Evolutionary conservation across 2,329 filamentous ascomycete genomes (phyloP).

Genomic region (Botrytis paeoniae): DNA sequence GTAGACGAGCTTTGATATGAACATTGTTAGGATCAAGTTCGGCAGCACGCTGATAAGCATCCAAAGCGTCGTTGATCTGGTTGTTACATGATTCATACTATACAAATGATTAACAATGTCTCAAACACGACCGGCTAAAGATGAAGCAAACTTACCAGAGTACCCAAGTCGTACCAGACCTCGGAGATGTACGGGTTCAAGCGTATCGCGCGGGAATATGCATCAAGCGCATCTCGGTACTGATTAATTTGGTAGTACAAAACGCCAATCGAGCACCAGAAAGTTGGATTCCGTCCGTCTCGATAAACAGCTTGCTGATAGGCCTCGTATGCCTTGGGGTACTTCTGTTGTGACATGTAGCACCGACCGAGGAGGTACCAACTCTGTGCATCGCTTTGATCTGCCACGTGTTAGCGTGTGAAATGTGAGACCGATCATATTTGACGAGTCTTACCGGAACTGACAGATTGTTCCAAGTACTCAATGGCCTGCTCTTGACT

Average conservation of each 20-base stretch:
- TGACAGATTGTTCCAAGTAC: conserved; percentile 94
- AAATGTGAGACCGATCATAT: conserved; percentile 27
- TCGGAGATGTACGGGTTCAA: conserved; percentile 98
- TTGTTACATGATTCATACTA: conserved; percentile 99
- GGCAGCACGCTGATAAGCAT: conserved; percentile 91
- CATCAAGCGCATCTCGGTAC: conserved; percentile 95
- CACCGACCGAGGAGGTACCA: conserved; percentile 97
- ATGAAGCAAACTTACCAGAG: conserved; percentile 64
- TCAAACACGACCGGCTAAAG: conserved; percentile 27
- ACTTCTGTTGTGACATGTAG: conserved; percentile 99
- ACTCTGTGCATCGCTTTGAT: conserved; percentile 93
- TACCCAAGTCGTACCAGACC: conserved; percentile 98
- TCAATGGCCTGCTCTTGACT: conserved; percentile 97
- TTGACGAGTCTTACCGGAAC: conserved; percentile 64
- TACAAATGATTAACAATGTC: conserved; percentile 26
- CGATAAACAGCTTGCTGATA: conserved; percentile 99
- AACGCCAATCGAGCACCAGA: conserved; percentile 99
- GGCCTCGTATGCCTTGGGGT: conserved; percentile 96
- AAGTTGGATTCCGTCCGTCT: conserved; percentile 94
- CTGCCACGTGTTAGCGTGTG: conserved; percentile 48
- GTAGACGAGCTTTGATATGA: conserved; percentile 92
- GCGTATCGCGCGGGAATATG: conserved; percentile 93
- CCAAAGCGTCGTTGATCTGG: conserved; percentile 91
- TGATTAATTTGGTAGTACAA: conserved; percentile 99
- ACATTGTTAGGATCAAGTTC: conserved; percentile 91